Conservation (phyloP, 2,329 filamentous ascomycete genomes). For the Aspergillus vadensis region DNA sequence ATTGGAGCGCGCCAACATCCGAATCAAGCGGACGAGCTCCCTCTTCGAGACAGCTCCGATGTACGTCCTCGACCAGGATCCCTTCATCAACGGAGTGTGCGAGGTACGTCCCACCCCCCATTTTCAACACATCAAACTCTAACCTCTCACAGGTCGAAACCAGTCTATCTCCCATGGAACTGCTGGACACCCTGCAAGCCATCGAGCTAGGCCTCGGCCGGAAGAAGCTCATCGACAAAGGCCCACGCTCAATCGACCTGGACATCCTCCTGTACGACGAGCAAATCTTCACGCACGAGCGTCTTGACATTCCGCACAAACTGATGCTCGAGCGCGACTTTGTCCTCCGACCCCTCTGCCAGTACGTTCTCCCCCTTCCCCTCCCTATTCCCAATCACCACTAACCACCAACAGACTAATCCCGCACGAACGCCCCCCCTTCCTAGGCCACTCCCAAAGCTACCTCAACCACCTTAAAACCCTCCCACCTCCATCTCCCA, state of each 20-base stretch:
- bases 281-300: conserved; percentile 64
- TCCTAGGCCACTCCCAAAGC: conserved; percentile 30
- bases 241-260: conserved; percentile 89
- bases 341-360: conserved; percentile 79
- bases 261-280: conserved; percentile 85
- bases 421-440: conserved; percentile 41
- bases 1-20: conserved; percentile 74
- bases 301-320: conserved; percentile 81
- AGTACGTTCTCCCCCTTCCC: conserved; percentile 31
- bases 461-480: conserved; percentile 39
- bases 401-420: conserved; percentile 39
- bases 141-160: conserved; percentile 70
- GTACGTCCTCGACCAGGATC: conserved; percentile 88
- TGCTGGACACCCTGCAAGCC: conserved; percentile 78
- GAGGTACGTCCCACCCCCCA: conserved; percentile 65
- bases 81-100: conserved; percentile 89
- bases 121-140: conserved; percentile 10
- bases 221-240: conserved; percentile 85
- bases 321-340: conserved; percentile 91
- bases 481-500: conserved; percentile 37
- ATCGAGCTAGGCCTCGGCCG: conserved; percentile 82
- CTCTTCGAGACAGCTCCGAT: conserved; percentile 96
- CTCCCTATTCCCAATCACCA: conserved; percentile 14
- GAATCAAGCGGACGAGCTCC: conserved; percentile 76
- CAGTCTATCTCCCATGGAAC: conserved; percentile 68